Conservation (phyloP, 1,139 yeast species). For the Candida frijolesensis region DNA sequence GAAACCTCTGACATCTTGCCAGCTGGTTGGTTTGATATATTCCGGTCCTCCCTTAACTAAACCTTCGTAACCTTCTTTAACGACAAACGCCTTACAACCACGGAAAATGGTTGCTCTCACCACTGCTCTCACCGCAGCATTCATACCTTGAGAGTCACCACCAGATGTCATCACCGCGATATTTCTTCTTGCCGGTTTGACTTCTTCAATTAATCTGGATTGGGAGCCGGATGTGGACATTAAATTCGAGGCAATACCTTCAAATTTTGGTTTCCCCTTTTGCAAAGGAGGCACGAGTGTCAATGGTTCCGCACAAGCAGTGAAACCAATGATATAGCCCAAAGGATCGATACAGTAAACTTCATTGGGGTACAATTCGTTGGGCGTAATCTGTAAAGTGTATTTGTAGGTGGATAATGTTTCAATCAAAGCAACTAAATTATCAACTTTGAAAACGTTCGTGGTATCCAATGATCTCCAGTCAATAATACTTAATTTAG, state of each 20-base stretch:
- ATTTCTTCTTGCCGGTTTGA: slow-evolving; percentile 29
- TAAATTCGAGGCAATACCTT: slow-evolving; percentile 8
- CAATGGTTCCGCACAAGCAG: slow-evolving; percentile 59
- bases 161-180: slow-evolving; percentile 88
- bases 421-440: slow-evolving; percentile 37
- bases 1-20: slow-evolving; percentile 81
- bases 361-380: slow-evolving; percentile 66
- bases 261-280: slow-evolving; percentile 13
- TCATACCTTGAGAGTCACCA: slow-evolving; percentile 89
- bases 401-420: slow-evolving; percentile 28
- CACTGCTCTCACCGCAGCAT: slow-evolving; percentile 79
- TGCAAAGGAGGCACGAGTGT: slow-evolving; percentile 49
- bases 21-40: slow-evolving; percentile 62
- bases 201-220: slow-evolving; percentile 15
- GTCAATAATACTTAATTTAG: slow-evolving; percentile 39
- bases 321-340: slow-evolving; percentile 69
- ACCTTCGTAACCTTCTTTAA: slow-evolving; percentile 81
- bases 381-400: slow-evolving; percentile 52
- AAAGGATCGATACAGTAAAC: slow-evolving; percentile 68
- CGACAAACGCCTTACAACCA: slow-evolving; percentile 73
- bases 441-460: slow-evolving; percentile 38
- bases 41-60: slow-evolving; percentile 67
- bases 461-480: slow-evolving; percentile 53
- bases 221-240: slow-evolving; percentile 19
- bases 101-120: slow-evolving; percentile 72